These are phyloP conservation scores for Alternaria gansuensis DNA, from an alignment of 2,329 filamentous ascomycete genomes.

Conservation along the genomic window DNA sequence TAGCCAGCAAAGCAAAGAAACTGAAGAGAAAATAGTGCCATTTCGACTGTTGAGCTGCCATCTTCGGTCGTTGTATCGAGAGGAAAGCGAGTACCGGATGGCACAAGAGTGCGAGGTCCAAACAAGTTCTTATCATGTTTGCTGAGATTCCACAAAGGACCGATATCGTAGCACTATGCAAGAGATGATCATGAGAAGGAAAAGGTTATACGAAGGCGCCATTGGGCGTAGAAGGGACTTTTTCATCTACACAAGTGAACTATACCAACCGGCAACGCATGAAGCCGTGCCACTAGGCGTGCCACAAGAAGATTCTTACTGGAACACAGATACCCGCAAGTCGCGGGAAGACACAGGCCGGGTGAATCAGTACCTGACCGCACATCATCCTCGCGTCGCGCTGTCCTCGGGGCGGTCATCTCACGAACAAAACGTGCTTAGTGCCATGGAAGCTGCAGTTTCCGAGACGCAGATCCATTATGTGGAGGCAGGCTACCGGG, in stretches of 20 bases:
- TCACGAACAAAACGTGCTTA: conserved; percentile 22
- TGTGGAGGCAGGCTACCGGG: conserved; percentile 6
- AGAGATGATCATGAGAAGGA: conserved; percentile 14
- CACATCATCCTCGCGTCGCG: conserved; percentile 7
- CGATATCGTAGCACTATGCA: conserved; percentile 1
- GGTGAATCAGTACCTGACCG: conserved; percentile 23
- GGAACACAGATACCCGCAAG: conserved; percentile 26
- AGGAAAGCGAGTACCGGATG: conserved; percentile 45
- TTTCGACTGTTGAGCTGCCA: conserved; percentile 32
- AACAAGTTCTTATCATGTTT: conserved; percentile 39
- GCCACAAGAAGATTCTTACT: conserved; percentile 22
- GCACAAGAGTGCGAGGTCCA: conserved; percentile 46
- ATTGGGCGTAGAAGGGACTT: conserved; percentile 10
- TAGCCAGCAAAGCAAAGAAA: conserved; percentile 38
- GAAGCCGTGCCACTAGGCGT: conserved; percentile 37
- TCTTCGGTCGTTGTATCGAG: conserved; percentile 38
- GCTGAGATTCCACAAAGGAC: conserved; percentile 11
- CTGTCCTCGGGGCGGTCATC: conserved; percentile 16
- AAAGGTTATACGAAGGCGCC: conserved; percentile 10
- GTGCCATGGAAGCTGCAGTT: conserved; percentile 30
- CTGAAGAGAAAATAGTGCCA: conserved; percentile 42
- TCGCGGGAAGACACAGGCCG: conserved; percentile 19
- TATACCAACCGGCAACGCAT: conserved; percentile 29
- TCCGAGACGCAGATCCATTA: conserved; percentile 29
- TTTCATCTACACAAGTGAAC: conserved; percentile 23